Evolutionary conservation across 495 filamentous ascomycete species (phyloP), one percentile per base, ranked within the genome.

Genomic region (Monascus purpureus): DNA sequence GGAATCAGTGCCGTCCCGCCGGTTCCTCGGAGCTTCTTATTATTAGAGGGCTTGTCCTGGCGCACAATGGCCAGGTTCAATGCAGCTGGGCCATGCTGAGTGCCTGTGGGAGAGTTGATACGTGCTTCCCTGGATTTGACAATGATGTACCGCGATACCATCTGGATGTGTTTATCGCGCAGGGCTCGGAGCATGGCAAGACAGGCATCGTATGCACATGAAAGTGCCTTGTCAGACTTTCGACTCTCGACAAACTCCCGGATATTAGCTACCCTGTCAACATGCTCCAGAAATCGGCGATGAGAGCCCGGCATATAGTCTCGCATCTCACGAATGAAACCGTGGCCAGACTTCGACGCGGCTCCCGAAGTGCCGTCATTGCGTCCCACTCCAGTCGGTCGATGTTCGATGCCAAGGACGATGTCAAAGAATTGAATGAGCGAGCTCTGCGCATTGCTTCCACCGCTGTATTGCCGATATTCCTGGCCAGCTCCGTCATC

Each of bases 241-340:
- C 75, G 69, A 2, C 54, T 49, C 37, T 84, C 75, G 28, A 94
- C 88, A 49, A 76, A 99, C 1, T 77, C 70, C 5, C 82, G 80
- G 40, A 99, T 82, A 45, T 99, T 96, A 32, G 88, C 77, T 7
- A 94, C 81, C 1, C 59, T 59, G 26, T 72, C 69, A 13, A 94
- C 74, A 31, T 88, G 76, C 32, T 82, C 67, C 1, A 97, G 64
- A 58, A 97, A 97, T 12, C 80, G 77, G 1, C 84, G 78, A 46
- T 97, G 90, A 0, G 82, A 71, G 1, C 85, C 85, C 3, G 90
- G 90, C 90, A 97, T 97, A 60, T 97, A 97, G 2, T 63, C 69
- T 30, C 86, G 82, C 90, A 97, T 97, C 35, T 95, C 90, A 43
- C 80, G 73, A 49, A 96, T 84, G 65, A 97, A 97, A 41, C 84